Base-by-base conservation (phyloP, 1,284 basidiomycete species). In the Sporisorium exsertum region DNA sequence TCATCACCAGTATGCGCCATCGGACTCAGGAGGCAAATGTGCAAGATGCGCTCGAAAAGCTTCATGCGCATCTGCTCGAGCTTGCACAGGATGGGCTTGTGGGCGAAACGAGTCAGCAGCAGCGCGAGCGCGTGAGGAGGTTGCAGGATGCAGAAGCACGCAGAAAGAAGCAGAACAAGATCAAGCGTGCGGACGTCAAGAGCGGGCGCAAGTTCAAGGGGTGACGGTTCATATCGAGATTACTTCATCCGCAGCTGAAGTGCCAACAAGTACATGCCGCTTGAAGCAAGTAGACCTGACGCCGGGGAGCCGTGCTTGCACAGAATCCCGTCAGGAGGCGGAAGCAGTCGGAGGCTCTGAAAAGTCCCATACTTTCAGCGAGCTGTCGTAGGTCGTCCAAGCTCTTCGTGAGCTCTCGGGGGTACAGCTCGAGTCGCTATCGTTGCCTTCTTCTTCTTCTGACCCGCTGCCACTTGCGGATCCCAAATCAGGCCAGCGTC, bases 101-200 rank as follows among this genome's bases (percentile, higher is more conserved):
- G 22, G 70, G 71, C 4, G 71, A 73, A 42, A 77, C 75, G 8
- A 74, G 67, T 26, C 45, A 67, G 26, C 64, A 77, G 51, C 74
- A 77, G 47, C 46, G 55, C 2, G 43, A 58, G 2, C 52, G 65
- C 2, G 73, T 76, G 20, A 58, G 56, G 45, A 46, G 61, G 18
- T 33, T 76, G 47, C 69, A 76, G 55, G 47, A 72, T 5, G 65
- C 73, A n/a, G 73, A 76, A 0, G 69, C 69, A 5, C 63, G 69
- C 29, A 57, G 65, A 10, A 76, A 76, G 56, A 76, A 72, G 59
- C 58, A 68, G 35, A 76, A 52, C 64, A 76, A 76, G 65, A 66
- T 76, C 69, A 76, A 72, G 32, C 24, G 73, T 2, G 61, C 69
- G 0, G 73, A 76, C 42, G 73, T 76, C 62, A 76, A 76, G 57